phyloP scores from a whole-genome alignment of 2,329 filamentous ascomycete species.

The Parastagonospora nodorum region DNA sequence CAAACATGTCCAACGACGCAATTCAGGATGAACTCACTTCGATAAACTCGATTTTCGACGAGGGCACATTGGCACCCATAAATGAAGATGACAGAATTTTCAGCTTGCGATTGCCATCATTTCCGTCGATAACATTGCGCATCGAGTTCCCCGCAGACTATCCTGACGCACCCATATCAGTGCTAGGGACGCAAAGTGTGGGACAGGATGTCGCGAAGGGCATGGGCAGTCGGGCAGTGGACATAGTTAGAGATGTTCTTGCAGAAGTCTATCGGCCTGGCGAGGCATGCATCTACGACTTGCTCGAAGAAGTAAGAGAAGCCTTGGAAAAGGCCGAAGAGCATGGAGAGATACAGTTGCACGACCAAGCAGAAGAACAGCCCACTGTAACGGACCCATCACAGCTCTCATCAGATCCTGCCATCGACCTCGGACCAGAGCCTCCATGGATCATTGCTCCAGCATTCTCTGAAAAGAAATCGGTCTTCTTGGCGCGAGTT shows the following conservation, averaged over 20 bases:
- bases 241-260: conserved; percentile 70
- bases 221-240: conserved; percentile 72
- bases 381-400: conserved; percentile 5
- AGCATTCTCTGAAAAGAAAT: conserved; percentile 79
- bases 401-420: conserved; percentile 7
- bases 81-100: conserved; percentile 36
- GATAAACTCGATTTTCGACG: conserved; percentile 83
- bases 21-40: conserved; percentile 77
- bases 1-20: conserved; percentile 34
- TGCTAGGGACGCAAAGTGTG: conserved; percentile 80
- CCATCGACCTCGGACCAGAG: conserved; percentile 44
- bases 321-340: conserved; percentile 55
- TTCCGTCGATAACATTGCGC: conserved; percentile 58
- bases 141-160: conserved; percentile 76
- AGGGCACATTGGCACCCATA: conserved; percentile 60
- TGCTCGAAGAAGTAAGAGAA: conserved; percentile 70
- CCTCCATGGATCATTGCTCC: conserved; percentile 77
- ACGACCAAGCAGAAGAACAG: conserved; percentile 22
- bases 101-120: conserved; percentile 68
- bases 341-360: conserved; percentile 29
- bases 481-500: conserved; percentile 81
- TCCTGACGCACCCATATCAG: conserved; percentile 71
- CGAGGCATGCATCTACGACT: conserved; percentile 84
- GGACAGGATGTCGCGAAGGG: conserved; percentile 71
- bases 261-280: conserved; percentile 72